Evolutionary conservation across 1,284 basidiomycete genomes (phyloP), one percentile per base, ranked within the genome.

Genomic region (Sanghuangporus baumii): DNA sequence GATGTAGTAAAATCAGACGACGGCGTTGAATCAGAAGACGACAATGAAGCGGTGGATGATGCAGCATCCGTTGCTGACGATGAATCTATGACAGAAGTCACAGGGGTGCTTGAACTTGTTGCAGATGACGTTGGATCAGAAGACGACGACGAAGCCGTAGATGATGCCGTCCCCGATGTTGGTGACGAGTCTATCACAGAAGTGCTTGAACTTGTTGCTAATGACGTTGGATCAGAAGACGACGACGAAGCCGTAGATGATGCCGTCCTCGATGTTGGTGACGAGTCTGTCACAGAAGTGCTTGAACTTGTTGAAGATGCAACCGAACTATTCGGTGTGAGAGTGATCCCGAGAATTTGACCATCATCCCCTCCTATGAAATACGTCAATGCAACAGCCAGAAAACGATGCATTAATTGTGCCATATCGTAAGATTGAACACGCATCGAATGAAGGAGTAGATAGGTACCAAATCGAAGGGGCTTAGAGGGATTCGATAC

Each of bases 41-140:
- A 23, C 18, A 9, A n/a, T n/a, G 43, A 46, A 11, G 40, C 4
- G 9, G 20, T n/a, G 7, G 43, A 11, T 46, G 43, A n/a, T n/a
- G 43, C 4, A 1, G 43, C 16, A n/a, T 41, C 40, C 14, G 50
- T 46, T n/a, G 47, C 7, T 41, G 54, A 57, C 14, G 60, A 20
- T 18, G 60, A 62, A 51, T n/a, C 73, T 69, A 55, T 78, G 2
- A 41, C 58, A 31, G 59, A 18, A 26, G 52, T 38, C 20, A 36
- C 57, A 43, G 54, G 51, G 0, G 63, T 52, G 11, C 57, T 51
- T 20, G 47, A 14, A 20, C 47, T 48, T 14, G 16, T 48, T n/a
- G 2, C n/a, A 14, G 47, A 48, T 14, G 47, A 12, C 38, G 55
- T 18, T 43, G 41, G 5, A 12, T 20, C 62, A 34, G 58, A 38